Percentiles rank a stretch among this genome's conserved stretches.
Conservation (phyloP, 257 asterid species). For the Capsicum chinense region DNA sequence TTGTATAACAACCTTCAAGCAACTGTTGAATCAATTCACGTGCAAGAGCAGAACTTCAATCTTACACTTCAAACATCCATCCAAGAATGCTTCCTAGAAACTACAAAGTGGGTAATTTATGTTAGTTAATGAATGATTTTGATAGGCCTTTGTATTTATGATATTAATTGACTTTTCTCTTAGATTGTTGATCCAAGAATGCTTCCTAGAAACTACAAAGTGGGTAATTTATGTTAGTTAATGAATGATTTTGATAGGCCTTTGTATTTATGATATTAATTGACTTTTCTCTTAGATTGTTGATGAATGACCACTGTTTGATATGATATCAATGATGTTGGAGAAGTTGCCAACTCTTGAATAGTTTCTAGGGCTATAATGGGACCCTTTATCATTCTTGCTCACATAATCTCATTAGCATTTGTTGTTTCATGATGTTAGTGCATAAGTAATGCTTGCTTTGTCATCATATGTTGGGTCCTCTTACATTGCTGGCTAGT, state of each 20-base stretch:
- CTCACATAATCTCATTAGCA: too few relatives aligned
- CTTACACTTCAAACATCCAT: slow-evolving; percentile 70
- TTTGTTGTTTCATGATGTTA: too few relatives aligned
- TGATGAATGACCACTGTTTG: slow-evolving; percentile 82
- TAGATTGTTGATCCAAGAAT: slow-evolving; percentile 85
- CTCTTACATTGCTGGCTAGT: background rate
- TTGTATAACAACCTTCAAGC: slow-evolving; percentile 91
- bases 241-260: slow-evolving; percentile 8
- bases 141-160: slow-evolving; percentile 19
- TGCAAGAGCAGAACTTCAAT: slow-evolving; percentile 61
- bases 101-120: slow-evolving; percentile 41
- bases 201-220: slow-evolving; percentile 81
- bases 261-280: slow-evolving; percentile 1
- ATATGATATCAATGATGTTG: slow-evolving; percentile 87
- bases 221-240: background rate
- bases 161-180: background rate
- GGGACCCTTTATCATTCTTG: slow-evolving; percentile 58
- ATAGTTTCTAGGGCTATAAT: slow-evolving; percentile 82
- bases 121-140: background rate
- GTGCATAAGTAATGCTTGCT: too few relatives aligned
- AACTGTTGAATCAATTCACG: slow-evolving; percentile 72
- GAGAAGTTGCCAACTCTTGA: slow-evolving; percentile 82
- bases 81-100: slow-evolving; percentile 86
- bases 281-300: slow-evolving; percentile 52
- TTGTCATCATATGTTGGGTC: too few relatives aligned